These are phyloP conservation scores for Russula olivacea DNA, from an alignment of 768 basidiomycete genomes.

Conservation along the genomic window DNA sequence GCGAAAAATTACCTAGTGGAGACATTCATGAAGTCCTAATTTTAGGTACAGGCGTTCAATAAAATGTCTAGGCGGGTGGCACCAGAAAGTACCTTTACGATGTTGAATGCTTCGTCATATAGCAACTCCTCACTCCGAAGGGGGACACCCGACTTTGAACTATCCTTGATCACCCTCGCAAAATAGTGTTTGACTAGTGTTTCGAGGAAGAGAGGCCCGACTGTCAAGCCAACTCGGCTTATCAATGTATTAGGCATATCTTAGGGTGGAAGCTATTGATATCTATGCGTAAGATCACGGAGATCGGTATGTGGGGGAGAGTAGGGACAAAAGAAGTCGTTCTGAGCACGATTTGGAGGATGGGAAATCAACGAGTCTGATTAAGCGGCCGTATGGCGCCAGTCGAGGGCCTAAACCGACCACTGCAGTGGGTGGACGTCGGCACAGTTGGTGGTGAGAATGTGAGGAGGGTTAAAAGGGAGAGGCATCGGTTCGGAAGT, in stretches of 20 bases:
- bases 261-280: background rate
- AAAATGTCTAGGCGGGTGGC: background rate
- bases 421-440: background rate
- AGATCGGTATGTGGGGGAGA: background rate
- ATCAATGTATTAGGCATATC: conserved; percentile 48
- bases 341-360: background rate
- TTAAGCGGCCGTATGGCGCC: background rate
- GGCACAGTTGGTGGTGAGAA: background rate
- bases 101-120: conserved; percentile 74
- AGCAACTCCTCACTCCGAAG: conserved; percentile 69
- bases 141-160: conserved; percentile 9
- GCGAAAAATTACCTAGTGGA: conserved; percentile 51
- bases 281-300: background rate
- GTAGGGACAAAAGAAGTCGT: background rate
- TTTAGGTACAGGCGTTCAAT: background rate
- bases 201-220: conserved; percentile 69
- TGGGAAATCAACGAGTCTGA: background rate
- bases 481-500: background rate
- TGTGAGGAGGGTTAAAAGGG: background rate
- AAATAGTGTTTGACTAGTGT: conserved; percentile 86
- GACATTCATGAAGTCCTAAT: conserved; percentile 67
- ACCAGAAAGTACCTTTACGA: conserved; percentile 54
- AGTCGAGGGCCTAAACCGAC: background rate
- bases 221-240: conserved; percentile 52
- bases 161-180: conserved; percentile 40